Conservation (phyloP, 306 rosid species). For the Vigna reflexopilosa region DNA sequence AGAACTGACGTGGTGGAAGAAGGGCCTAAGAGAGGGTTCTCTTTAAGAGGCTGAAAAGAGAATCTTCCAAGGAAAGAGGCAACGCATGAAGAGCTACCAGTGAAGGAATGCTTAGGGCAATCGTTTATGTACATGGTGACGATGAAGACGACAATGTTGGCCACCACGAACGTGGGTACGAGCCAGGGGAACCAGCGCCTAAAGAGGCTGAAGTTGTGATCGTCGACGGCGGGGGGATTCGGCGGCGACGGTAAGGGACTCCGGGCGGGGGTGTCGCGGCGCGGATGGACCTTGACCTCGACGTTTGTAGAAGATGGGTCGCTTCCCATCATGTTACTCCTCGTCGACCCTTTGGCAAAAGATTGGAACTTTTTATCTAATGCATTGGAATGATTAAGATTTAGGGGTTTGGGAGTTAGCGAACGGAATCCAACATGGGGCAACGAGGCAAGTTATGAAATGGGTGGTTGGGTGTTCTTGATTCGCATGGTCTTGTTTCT, state of each 20-base stretch:
- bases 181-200: slow-evolving; percentile 75
- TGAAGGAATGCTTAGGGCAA: slow-evolving; percentile 60
- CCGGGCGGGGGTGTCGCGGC: slow-evolving; percentile 37
- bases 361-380: slow-evolving; percentile 41
- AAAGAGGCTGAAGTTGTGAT: slow-evolving; percentile 53
- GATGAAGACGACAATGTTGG: slow-evolving; percentile 59
- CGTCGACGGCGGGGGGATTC: not conserved
- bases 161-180: slow-evolving; percentile 71
- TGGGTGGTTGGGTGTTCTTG: not conserved
- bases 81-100: slow-evolving; percentile 46
- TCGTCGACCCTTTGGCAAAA: not conserved
- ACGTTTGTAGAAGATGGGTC: slow-evolving; percentile 47
- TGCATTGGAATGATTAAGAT: slow-evolving; percentile 14
- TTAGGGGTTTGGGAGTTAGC: not conserved
- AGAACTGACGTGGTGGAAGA: slow-evolving; percentile 71
- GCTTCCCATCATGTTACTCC: slow-evolving; percentile 56
- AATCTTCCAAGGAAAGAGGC: slow-evolving; percentile 72
- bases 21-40: slow-evolving; percentile 87
- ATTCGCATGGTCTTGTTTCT: not conserved
- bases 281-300: slow-evolving; percentile 60
- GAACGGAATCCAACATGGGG: slow-evolving; percentile 30
- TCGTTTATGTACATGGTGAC: slow-evolving; percentile 66
- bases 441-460: not conserved
- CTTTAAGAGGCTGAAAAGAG: slow-evolving; percentile 81
- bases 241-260: slow-evolving; percentile 9